phyloP scores from a whole-genome alignment of 306 rosid genomes.

The Cucurbita ficifolia region DNA sequence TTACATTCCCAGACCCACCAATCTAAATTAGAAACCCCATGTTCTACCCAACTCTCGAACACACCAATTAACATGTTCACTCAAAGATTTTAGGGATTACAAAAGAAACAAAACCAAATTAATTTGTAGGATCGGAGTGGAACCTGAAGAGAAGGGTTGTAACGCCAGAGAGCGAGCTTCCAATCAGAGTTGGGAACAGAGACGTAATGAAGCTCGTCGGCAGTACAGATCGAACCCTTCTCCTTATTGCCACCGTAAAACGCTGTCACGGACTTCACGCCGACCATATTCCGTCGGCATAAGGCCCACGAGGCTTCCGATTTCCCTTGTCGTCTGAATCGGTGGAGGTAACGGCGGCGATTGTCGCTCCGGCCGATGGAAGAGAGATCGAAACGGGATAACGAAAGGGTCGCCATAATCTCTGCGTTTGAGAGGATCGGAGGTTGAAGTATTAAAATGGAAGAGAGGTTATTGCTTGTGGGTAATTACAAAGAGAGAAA shows the following conservation, averaged over 20 bases:
- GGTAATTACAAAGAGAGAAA: not conserved
- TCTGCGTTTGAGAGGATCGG: not conserved
- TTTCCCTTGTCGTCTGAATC: not conserved
- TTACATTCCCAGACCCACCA: not conserved
- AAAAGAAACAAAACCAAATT: not conserved
- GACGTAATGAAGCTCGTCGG: conserved; percentile 71
- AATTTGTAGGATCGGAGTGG: not conserved
- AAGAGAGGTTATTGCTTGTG: not conserved
- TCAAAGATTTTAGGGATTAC: not conserved
- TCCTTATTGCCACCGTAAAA: conserved; percentile 2
- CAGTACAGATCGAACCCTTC: conserved; percentile 39
- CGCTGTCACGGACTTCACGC: not conserved
- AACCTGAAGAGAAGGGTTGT: conserved; percentile 57
- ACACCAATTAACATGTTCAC: not conserved
- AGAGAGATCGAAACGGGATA: not conserved
- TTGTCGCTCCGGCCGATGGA: not conserved
- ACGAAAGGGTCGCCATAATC: not conserved
- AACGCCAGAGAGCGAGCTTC: conserved; percentile 94
- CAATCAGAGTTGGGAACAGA: conserved; percentile 61
- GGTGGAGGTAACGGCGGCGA: not conserved
- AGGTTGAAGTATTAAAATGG: not conserved
- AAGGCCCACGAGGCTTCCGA: not conserved
- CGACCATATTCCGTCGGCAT: not conserved
- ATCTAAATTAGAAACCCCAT: not conserved
- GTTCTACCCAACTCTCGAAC: not conserved